Evolutionary conservation across 2,329 filamentous ascomycete genomes (phyloP).

Genomic region (Aspergillus sp.): DNA sequence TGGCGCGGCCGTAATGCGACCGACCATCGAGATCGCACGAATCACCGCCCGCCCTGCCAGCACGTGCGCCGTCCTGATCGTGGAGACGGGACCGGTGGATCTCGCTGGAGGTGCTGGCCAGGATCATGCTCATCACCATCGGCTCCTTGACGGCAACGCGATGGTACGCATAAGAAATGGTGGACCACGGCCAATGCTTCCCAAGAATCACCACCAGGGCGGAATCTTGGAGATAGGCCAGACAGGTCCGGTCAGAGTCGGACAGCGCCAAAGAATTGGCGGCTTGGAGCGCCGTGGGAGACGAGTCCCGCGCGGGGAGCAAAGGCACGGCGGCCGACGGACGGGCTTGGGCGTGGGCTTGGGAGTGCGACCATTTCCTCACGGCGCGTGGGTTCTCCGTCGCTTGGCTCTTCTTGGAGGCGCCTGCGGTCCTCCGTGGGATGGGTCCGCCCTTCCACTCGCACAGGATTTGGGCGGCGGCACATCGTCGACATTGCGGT

Average conservation of each 20-base stretch:
- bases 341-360: neutral
- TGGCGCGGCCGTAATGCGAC: constrained; percentile 25
- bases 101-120: constrained; percentile 25
- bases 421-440: constrained; percentile 12
- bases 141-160: constrained; percentile 25
- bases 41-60: constrained; percentile 5
- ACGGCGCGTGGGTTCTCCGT: neutral
- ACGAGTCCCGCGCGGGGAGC: constrained; percentile 7
- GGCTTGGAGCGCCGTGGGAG: constrained; percentile 15
- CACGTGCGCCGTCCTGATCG: constrained; percentile 11
- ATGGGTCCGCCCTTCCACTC: constrained; percentile 28
- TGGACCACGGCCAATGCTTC: constrained; percentile 30
- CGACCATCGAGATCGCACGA: constrained; percentile 20
- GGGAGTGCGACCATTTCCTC: neutral
- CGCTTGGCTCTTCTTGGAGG: constrained; percentile 3
- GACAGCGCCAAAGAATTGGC: constrained; percentile 24
- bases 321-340: constrained; percentile 2
- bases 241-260: constrained; percentile 22
- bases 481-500: constrained; percentile 26
- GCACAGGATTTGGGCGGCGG: constrained; percentile 22
- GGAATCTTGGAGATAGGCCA: constrained; percentile 24
- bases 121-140: constrained; percentile 32
- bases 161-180: constrained; percentile 26
- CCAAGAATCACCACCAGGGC: constrained; percentile 26
- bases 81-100: constrained; percentile 21